A percentile compares a stretch with the other conserved stretches of the same genome.
Evolutionary conservation across 225 moss, liverwort and hornwort species (phyloP).

Genomic region (Antitrichia curtipendula): DNA sequence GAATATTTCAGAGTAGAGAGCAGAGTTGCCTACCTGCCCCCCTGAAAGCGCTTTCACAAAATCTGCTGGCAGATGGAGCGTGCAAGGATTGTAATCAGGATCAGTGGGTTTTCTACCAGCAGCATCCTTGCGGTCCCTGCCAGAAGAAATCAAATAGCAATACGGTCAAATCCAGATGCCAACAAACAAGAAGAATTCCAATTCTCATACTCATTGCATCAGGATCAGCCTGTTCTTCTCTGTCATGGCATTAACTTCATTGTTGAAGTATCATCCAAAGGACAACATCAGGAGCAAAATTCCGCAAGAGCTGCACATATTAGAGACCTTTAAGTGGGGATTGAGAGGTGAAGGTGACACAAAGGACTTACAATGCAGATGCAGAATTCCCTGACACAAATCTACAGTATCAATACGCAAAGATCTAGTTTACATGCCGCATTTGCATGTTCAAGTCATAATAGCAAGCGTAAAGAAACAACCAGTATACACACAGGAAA

Average conservation of each 20-base stretch:
- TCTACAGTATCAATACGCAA: not conserved
- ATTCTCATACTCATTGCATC: not conserved
- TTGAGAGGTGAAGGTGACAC: not conserved
- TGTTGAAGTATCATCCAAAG: not conserved
- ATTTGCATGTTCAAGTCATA: not conserved
- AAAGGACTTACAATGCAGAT: not conserved
- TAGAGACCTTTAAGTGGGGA: not conserved
- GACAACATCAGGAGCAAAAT: not conserved
- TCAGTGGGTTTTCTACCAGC: conserved; percentile 65
- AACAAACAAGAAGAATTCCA: not conserved
- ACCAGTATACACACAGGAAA: not conserved
- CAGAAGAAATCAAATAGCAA: not conserved
- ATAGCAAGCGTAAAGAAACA: not conserved
- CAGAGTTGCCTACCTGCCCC: conserved; percentile 54
- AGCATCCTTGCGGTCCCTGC: conserved; percentile 73
- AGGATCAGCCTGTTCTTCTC: not conserved
- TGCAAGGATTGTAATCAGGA: conserved; percentile 61
- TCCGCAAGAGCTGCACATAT: not conserved
- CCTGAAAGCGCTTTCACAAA: conserved; percentile 74
- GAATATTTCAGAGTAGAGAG: not conserved
- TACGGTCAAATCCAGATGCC: not conserved
- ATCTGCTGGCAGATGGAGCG: conserved; percentile 52
- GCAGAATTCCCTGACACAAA: not conserved
- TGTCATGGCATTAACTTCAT: not conserved
- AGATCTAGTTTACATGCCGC: not conserved